phyloP scores from a whole-genome alignment of 2,329 filamentous ascomycete species.

The Kalaharituber pfeilii region DNA sequence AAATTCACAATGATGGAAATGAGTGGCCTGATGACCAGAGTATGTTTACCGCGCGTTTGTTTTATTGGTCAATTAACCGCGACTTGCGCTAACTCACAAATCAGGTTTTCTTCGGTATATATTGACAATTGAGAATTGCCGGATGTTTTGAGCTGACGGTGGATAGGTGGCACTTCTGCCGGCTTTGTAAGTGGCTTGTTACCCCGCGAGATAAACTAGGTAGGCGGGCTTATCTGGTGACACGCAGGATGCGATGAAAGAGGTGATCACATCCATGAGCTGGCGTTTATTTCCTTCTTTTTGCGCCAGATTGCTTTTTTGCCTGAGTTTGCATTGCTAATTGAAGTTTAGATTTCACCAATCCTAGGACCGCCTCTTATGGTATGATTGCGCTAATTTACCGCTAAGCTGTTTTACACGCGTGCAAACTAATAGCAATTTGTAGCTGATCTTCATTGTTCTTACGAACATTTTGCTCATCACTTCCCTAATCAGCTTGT shows the following conservation, averaged over 20 bases:
- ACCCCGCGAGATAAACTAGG: not conserved
- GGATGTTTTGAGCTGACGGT: constrained; percentile 42
- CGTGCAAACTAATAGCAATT: not conserved
- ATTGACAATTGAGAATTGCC: constrained; percentile 36
- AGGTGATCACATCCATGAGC: constrained; percentile 32
- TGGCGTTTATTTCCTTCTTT: constrained; percentile 27
- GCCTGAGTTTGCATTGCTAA: constrained; percentile 7
- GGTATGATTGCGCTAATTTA: constrained; percentile 24
- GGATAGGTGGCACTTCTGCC: constrained; percentile 54
- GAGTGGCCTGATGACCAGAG: constrained; percentile 22
- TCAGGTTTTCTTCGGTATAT: constrained; percentile 6
- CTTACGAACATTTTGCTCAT: constrained; percentile 64
- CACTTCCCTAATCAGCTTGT: constrained; percentile 59
- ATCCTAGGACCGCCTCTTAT: constrained; percentile 37
- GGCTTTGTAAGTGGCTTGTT: constrained; percentile 43
- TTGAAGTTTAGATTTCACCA: constrained; percentile 29
- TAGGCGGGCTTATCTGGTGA: not conserved
- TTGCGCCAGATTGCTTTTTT: not conserved
- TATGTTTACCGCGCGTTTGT: not conserved
- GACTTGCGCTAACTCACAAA: not conserved
- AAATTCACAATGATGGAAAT: constrained; percentile 47
- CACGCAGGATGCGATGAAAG: constrained; percentile 20
- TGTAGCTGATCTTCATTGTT: constrained; percentile 50
- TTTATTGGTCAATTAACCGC: not conserved
- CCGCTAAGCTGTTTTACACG: not conserved